Evolutionary conservation across 169 alveolate genomes (phyloP).

Genomic region (Plasmodium malariae): DNA sequence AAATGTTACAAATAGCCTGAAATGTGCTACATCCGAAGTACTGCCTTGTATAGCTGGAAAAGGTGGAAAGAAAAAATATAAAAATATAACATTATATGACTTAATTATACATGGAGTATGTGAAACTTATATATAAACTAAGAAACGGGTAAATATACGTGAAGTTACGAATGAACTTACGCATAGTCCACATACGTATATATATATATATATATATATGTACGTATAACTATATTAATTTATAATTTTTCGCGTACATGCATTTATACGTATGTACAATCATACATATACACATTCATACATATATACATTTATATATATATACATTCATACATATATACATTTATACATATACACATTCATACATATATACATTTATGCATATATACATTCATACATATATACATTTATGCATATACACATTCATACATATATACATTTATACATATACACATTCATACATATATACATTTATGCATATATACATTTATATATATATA

Average conservation of each 20-base stretch:
- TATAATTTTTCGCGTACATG: too few relatives aligned
- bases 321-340: neutral
- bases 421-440: neutral
- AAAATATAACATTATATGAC: neutral
- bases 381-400: neutral
- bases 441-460: neutral
- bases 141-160: too few relatives aligned
- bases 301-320: neutral
- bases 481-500: neutral
- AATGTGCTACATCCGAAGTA: conserved; percentile 27
- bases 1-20: conserved; percentile 44
- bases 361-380: too few relatives aligned
- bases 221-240: conserved; percentile 40
- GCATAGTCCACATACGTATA: neutral
- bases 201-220: conserved; percentile 41
- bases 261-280: neutral
- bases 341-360: neutral
- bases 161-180: neutral
- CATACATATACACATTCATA: neutral
- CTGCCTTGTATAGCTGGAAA: conserved; percentile 15
- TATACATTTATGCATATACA: conserved; percentile 57
- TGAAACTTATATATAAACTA: neutral
- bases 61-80: neutral
- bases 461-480: too few relatives aligned
- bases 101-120: neutral